Evolutionary conservation across 352 stramenopile genomes (phyloP), one percentile per base, ranked within the genome.

Genomic region (Pythium utonaiense): DNA sequence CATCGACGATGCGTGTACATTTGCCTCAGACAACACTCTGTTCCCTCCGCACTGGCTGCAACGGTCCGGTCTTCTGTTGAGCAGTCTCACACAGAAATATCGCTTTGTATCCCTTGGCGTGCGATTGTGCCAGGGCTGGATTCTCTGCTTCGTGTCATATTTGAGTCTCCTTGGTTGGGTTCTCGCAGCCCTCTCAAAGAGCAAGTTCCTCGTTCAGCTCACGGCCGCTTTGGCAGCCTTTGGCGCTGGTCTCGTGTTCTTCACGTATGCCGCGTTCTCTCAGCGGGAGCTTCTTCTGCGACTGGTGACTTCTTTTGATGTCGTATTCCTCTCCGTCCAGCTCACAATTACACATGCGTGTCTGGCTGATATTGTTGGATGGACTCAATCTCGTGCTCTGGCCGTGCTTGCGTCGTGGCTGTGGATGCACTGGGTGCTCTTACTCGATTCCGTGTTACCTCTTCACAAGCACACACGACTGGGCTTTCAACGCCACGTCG

Each of bases 351-450:
- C 31, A 13, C 45, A 59, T 14, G 6, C 53, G 3, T 62, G 53
- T 28, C 27, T 63, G 14, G 50, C 50, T 30, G 47, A 63, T 30
- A 59, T 68, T 4, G 25, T 68, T 6, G 28, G 47, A 7, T 68
- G 59, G 51, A 31, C n/a, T 4, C 21, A 49, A 13, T 30, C 48
- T 4, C 54, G 61, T 4, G 36, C 25, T 2, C 22, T 57, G 9
- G 41, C 25, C 7, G 49, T 64, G 3, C 42, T 69, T 6, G 21
- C 38, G 13, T 60, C 55, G 33, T 64, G 55, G 48, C 30, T 69
- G 12, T 64, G 47, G 62, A 49, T 62, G n/a, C 62, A 64, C 48
- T 64, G 54, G 54, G 55, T 69, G 16, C 41, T 69, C 0, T 24
- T 57, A 0, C 54, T 69, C 6, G 62, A 69, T 34, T 48, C 54